Evolutionary conservation across 495 filamentous ascomycete genomes (phyloP), one percentile per base, ranked within the genome.

Genomic region (Neurospora cerealis): DNA sequence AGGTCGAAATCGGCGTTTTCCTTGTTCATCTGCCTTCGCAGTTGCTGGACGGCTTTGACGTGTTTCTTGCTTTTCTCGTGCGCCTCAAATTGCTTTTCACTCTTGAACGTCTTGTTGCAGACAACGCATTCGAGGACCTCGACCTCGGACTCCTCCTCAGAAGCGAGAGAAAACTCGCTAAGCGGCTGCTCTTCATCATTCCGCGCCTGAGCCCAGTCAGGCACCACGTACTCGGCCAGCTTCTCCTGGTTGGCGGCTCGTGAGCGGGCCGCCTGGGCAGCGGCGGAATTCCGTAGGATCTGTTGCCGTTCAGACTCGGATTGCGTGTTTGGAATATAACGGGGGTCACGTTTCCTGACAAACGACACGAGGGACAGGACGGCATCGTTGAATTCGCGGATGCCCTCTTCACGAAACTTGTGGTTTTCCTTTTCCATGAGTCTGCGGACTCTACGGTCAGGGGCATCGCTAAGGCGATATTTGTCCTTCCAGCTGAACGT

Each of bases 51-150:
- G 4, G 93, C 92, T 79, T 96, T 97, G 62, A 89, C 78, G 78
- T 99, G 96, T 79, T 98, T 98, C 79, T 97, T 98, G 84, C 94
- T 97, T 81, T 91, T 92, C 83, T 98, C 95, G 78, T 99, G 96
- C n/a, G 92, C 89, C 79, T 95, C 90, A 74, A 90, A 95, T 77
- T 98, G 96, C 76, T 92, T 93, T 78, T 97, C 91, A 73, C 94
- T 97, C 80, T 96, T 97, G 86, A 98, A 99, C 4, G 77, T 91
- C 83, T 99, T 99, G 77, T 89, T 87, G 79, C 96, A 99, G 28
- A 92, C 92, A 70, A 98, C 90, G 79, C 96, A 99, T 79, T 98
- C 96, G 72, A 93, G 92, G 77, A 86, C 84, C 81, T 88, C 90
- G 69, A 85, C 77, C 71, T 88, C 85, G 32, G 87, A 86, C n/a